Evolutionary conservation across 257 asterid species (phyloP).

Genomic region (Solanum pinnatisectum): DNA sequence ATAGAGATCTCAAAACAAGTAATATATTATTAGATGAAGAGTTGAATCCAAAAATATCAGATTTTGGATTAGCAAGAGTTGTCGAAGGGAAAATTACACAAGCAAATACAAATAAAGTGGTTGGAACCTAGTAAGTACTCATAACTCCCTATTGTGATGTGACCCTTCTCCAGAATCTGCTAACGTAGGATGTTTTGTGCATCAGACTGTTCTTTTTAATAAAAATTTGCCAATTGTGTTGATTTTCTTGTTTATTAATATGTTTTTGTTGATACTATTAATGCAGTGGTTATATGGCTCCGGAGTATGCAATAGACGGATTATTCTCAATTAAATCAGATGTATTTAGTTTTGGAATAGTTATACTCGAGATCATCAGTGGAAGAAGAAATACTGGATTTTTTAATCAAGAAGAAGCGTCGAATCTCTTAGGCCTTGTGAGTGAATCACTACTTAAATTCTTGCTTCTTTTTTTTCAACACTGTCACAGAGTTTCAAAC

Average conservation of each 20-base stretch:
- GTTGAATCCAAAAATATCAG: background rate
- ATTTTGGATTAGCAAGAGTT: background rate
- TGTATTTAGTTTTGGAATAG: constrained; percentile 1
- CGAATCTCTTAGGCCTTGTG: background rate
- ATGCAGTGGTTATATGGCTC: constrained; percentile 1
- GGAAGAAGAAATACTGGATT: background rate
- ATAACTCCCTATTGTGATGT: background rate
- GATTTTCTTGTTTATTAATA: background rate
- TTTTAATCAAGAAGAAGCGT: background rate
- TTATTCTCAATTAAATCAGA: background rate
- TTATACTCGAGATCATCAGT: background rate
- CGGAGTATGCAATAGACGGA: background rate
- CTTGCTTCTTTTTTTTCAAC: background rate
- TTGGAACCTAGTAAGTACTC: background rate
- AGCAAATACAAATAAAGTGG: background rate
- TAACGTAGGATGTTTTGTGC: background rate
- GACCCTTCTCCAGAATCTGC: background rate
- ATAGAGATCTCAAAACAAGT: constrained; percentile 1
- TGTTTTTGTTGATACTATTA: background rate
- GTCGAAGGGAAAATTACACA: constrained; percentile 3
- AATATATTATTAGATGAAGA: background rate
- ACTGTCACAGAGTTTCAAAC: background rate
- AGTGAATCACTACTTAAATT: background rate
- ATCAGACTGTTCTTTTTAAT: background rate
- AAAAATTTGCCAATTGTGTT: background rate